Evolutionary conservation across 768 basidiomycete genomes (phyloP).

Genomic region (Boletus rubroflammeus): DNA sequence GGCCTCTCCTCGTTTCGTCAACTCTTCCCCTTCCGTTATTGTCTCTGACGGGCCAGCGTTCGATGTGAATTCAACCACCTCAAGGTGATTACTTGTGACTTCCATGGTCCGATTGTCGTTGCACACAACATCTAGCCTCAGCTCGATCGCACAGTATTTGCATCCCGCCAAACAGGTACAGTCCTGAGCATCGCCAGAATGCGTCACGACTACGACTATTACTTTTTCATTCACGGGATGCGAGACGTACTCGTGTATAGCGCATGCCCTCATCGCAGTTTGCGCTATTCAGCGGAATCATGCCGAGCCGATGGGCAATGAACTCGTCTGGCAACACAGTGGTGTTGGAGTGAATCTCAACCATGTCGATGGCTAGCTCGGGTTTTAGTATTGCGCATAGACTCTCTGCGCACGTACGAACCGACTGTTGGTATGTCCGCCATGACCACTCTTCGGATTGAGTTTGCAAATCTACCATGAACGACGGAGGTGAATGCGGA

Average conservation of each 20-base stretch:
- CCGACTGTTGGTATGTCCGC: slow-evolving; percentile 96
- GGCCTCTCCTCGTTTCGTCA: slow-evolving; percentile 65
- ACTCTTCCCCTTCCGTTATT: slow-evolving; percentile 56
- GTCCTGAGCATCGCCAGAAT: slow-evolving; percentile 53
- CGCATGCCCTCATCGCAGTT: slow-evolving; percentile 88
- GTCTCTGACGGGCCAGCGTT: slow-evolving; percentile 37
- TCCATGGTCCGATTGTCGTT: slow-evolving; percentile 72
- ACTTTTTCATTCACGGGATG: neutral
- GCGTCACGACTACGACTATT: neutral
- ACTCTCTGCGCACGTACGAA: slow-evolving; percentile 37
- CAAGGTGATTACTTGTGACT: slow-evolving; percentile 83
- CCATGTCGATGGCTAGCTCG: slow-evolving; percentile 87
- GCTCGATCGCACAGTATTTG: slow-evolving; percentile 77
- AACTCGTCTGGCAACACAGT: slow-evolving; percentile 96
- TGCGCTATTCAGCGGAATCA: slow-evolving; percentile 84
- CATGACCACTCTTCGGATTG: slow-evolving; percentile 88
- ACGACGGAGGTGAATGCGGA: slow-evolving; percentile 12
- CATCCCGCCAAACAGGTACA: slow-evolving; percentile 87
- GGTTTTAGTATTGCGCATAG: slow-evolving; percentile 2
- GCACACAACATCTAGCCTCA: slow-evolving; percentile 76
- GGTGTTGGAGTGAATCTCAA: slow-evolving; percentile 88
- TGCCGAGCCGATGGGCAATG: slow-evolving; percentile 92
- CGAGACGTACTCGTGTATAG: slow-evolving; percentile 59
- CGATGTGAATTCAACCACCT: slow-evolving; percentile 45
- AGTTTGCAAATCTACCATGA: slow-evolving; percentile 79